These are phyloP conservation scores for Wickerhamomyces chambardii DNA, from an alignment of 805 yeast genomes.

Conservation along the genomic window DNA sequence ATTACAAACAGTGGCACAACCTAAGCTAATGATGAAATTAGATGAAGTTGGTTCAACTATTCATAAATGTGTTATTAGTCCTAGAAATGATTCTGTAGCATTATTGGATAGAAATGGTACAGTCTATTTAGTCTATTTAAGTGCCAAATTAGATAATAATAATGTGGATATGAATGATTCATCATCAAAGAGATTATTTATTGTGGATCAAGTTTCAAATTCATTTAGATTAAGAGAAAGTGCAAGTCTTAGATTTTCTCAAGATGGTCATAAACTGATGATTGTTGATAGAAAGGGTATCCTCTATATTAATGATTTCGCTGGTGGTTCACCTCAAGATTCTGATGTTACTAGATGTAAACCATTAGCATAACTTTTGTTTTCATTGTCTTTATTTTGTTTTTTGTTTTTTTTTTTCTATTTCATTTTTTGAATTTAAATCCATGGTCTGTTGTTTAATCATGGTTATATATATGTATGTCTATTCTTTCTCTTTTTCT, in stretches of 20 bases:
- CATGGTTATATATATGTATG: no score
- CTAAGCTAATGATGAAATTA: constrained; percentile 49
- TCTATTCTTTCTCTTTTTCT: no score
- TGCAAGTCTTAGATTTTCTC: constrained; percentile 71
- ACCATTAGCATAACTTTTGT: constrained; percentile 22
- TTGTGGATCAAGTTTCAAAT: constrained; percentile 71
- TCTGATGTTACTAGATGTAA: constrained; percentile 61
- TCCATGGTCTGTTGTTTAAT: no score
- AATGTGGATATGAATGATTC: constrained; percentile 15
- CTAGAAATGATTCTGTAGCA: constrained; percentile 81
- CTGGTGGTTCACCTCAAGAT: constrained; percentile 74
- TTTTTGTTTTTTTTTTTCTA: no score
- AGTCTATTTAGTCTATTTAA: constrained; percentile 50
- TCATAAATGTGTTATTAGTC: constrained; percentile 68
- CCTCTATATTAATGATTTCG: constrained; percentile 75
- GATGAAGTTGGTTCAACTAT: constrained; percentile 78
- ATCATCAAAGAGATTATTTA: constrained; percentile 30
- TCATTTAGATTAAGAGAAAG: constrained; percentile 67
- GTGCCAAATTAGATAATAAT: constrained; percentile 49
- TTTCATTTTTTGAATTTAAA: no score
- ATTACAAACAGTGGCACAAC: constrained; percentile 41
- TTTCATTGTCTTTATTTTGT: background rate
- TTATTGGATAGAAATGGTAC: constrained; percentile 73
- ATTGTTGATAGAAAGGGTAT: constrained; percentile 77
- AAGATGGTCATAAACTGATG: constrained; percentile 73